Conservation (phyloP, 768 basidiomycete species). For the Galerina marginata region DNA sequence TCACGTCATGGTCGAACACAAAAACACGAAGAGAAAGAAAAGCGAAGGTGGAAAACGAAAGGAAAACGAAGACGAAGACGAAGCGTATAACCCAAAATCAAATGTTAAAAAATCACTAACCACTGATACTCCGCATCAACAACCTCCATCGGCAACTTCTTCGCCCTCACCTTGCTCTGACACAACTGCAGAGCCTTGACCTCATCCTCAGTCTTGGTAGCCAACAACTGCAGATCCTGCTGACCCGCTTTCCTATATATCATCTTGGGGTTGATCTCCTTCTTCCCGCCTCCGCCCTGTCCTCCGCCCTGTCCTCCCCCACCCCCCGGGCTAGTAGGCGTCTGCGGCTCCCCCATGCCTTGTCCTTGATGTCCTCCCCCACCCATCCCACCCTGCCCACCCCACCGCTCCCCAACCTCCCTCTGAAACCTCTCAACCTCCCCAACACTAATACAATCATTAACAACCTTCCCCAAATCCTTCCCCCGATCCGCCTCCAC, state of each 20-base stretch:
- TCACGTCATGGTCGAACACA: too few species aligned
- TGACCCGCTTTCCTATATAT: constrained; percentile 88
- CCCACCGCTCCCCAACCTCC: constrained; percentile 65
- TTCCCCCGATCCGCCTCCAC: constrained; percentile 96
- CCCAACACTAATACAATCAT: constrained; percentile 86
- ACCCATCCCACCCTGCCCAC: constrained; percentile 39
- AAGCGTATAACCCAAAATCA: too few species aligned
- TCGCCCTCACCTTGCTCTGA: constrained; percentile 89
- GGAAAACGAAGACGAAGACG: not conserved
- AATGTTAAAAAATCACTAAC: constrained; percentile 49
- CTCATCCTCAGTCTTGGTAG: constrained; percentile 89
- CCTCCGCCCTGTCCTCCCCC: constrained; percentile 35
- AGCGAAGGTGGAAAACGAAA: too few species aligned
- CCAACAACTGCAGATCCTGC: constrained; percentile 84
- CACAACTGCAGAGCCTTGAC: constrained; percentile 90
- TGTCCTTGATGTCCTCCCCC: constrained; percentile 41
- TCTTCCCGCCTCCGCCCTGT: constrained; percentile 62
- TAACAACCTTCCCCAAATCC: constrained; percentile 91
- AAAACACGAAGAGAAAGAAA: too few species aligned
- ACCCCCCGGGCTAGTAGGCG: constrained; percentile 55
- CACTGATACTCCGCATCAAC: constrained; percentile 99
- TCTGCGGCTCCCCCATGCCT: constrained; percentile 42
- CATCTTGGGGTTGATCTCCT: constrained; percentile 97
- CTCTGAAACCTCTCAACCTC: constrained; percentile 93
- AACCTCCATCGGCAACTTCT: constrained; percentile 98